These are phyloP conservation scores for Coprinellus aureogranulatus DNA, from an alignment of 768 basidiomycete genomes.

Conservation along the genomic window DNA sequence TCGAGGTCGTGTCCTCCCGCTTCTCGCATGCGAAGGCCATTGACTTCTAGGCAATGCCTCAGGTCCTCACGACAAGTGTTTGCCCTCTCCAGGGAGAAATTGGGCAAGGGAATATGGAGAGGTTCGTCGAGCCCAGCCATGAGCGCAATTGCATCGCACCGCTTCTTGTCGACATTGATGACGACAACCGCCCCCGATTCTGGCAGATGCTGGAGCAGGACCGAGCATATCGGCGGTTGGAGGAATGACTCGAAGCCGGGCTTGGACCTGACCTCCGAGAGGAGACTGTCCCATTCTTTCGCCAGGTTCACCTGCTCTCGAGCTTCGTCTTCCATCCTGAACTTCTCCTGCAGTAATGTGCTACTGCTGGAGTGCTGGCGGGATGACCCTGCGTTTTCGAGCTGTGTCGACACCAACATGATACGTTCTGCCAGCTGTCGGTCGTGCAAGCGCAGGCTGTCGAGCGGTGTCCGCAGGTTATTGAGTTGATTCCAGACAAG, in stretches of 20 bases:
- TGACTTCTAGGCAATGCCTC: too few species aligned
- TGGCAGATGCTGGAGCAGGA: constrained; percentile 13
- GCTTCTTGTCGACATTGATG: constrained; percentile 10
- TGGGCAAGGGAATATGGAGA: constrained; percentile 11
- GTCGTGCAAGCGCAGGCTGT: constrained; percentile 8
- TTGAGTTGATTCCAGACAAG: constrained; percentile 16
- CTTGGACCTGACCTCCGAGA: constrained; percentile 7
- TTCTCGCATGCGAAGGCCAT: not conserved
- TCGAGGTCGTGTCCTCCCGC: not conserved
- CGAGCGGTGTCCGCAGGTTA: constrained; percentile 11
- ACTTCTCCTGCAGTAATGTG: not conserved
- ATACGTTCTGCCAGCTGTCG: constrained; percentile 12
- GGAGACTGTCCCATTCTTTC: not conserved
- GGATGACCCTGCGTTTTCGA: constrained; percentile 9
- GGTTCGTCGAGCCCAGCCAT: constrained; percentile 1
- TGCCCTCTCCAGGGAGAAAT: constrained; percentile 5
- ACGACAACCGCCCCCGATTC: constrained; percentile 17
- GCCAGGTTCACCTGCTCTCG: not conserved
- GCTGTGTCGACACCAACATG: constrained; percentile 9
- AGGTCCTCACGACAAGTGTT: not conserved
- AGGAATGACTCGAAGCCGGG: constrained; percentile 20
- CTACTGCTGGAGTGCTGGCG: not conserved
- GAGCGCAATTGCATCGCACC: constrained; percentile 15
- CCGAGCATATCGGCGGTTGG: constrained; percentile 7
- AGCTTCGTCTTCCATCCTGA: not conserved